Evolutionary conservation across 2,329 filamentous ascomycete genomes (phyloP), one percentile per base, ranked within the genome.

Genomic region (Alternaria burnsii): DNA sequence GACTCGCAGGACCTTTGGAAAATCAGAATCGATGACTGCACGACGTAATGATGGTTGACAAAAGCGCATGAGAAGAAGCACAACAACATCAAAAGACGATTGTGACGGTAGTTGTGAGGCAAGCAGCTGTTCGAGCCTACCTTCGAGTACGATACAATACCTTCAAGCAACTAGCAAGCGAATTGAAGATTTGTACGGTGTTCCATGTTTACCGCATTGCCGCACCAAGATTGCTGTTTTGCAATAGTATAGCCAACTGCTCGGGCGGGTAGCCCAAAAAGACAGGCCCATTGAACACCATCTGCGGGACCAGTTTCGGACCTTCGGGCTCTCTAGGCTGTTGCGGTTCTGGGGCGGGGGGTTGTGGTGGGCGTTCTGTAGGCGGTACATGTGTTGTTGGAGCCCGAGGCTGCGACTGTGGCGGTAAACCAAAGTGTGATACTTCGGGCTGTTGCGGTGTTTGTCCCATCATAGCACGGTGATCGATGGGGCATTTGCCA

Each of bases 211-310:
- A 76, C 48, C 71, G 63, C 62, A 72, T 68, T 22, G 66, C 61
- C n/a, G 67, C 66, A 14, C 74, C 74, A n/a, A 78, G 61, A 46
- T 76, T 76, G 46, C 76, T 77, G 48, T 77, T 77, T 48, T 79
- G 76, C 46, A 79, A 57, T 12, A 79, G 47, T 7, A 65, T 63
- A 43, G 74, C 71, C 30, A 78, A 62, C 58, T 79, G 77, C 10
- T 79, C 77, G 36, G 77, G 74, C 2, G 77, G 72, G 57, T 97
- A 97, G 0, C 94, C 94, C 70, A 98, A 92, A 73, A 97, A 97
- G 0, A 97, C 93, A 0, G 94, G 94, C 0, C 94, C 94, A 9
- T 92, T 97, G 74, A 97, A 97, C 0, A 96, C 84, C 86, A 97
- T 91, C 69, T 91, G 89, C 10, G 91, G 87, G 10, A 75, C 72